Percentiles rank a stretch among this genome's conserved stretches.
phyloP scores from a whole-genome alignment of 176 grass and related monocot species.

The Oryza australiensis region DNA sequence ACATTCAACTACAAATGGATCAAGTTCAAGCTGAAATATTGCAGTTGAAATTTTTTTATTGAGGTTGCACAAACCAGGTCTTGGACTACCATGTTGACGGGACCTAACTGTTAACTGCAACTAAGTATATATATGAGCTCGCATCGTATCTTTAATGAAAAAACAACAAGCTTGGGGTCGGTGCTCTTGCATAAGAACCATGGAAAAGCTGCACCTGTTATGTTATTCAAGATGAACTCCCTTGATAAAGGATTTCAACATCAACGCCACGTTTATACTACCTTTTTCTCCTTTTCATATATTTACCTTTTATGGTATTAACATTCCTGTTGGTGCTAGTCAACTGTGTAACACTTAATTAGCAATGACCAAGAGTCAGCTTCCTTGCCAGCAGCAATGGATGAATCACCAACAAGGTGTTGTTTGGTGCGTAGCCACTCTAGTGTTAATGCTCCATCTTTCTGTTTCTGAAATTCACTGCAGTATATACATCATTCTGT shows the following conservation, averaged over 20 bases:
- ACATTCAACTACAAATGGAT: conserved; percentile 22
- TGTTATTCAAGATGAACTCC: conserved; percentile 15
- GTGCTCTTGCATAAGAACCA: conserved; percentile 25
- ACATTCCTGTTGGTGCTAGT: conserved; percentile 41
- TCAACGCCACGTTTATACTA: conserved; percentile 15
- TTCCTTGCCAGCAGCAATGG: conserved; percentile 39
- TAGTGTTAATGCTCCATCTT: conserved; percentile 37
- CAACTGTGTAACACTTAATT: conserved; percentile 31
- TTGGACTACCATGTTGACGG: background rate
- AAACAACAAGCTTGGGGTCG: background rate
- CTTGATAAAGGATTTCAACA: conserved; percentile 18
- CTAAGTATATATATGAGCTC: background rate
- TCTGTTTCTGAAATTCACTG: conserved; percentile 38
- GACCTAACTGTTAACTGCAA: background rate
- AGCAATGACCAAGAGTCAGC: conserved; percentile 39
- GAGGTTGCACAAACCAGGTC: background rate
- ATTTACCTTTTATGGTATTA: conserved; percentile 34
- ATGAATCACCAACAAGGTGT: conserved; percentile 34
- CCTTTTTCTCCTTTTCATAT: background rate
- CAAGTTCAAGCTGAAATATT: background rate
- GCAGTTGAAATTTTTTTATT: background rate
- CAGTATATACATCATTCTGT: background rate
- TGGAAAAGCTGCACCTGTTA: conserved; percentile 20
- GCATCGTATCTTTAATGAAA: conserved; percentile 7
- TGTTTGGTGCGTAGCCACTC: conserved; percentile 49